Evolutionary conservation across 208 protist genomes (phyloP).

Genomic region (Sergeia podlipaevii): DNA sequence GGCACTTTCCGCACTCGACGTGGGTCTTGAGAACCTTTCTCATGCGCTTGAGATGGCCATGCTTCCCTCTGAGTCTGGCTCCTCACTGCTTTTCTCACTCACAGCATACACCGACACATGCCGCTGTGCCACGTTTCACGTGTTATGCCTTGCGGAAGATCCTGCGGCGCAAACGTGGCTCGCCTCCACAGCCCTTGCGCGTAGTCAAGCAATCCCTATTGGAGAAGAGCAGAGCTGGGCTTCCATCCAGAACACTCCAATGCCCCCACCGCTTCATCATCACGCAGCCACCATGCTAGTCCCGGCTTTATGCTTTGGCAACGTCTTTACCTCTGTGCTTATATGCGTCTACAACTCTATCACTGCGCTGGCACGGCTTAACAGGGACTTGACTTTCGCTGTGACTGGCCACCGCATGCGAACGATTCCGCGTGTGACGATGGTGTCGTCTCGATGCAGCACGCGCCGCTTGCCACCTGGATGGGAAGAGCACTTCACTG

Average conservation of each 20-base stretch:
- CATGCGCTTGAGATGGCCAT: slow-evolving; percentile 51
- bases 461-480: slow-evolving; percentile 38
- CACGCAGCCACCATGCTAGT: slow-evolving; percentile 73
- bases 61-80: slow-evolving; percentile 65
- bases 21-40: slow-evolving; percentile 74
- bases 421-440: slow-evolving; percentile 61
- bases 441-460: slow-evolving; percentile 33
- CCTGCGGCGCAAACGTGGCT: slow-evolving; percentile 65
- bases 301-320: slow-evolving; percentile 69
- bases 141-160: slow-evolving; percentile 79
- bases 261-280: slow-evolving; percentile 70
- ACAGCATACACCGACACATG: slow-evolving; percentile 76
- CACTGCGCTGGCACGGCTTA: slow-evolving; percentile 54
- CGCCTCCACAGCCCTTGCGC: slow-evolving; percentile 55
- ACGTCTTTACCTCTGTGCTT: slow-evolving; percentile 75
- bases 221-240: slow-evolving; percentile 64
- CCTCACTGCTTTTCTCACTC: slow-evolving; percentile 76
- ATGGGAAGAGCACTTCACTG: slow-evolving; percentile 80
- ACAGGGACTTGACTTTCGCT: slow-evolving; percentile 64
- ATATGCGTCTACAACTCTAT: slow-evolving; percentile 86
- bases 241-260: slow-evolving; percentile 69
- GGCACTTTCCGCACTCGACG: slow-evolving; percentile 74
- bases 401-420: slow-evolving; percentile 67
- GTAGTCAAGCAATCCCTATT: slow-evolving; percentile 53
- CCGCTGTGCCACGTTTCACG: slow-evolving; percentile 64